Conservation (phyloP, 176 grass and related monocot genomes). For the Ensete glaucum region DNA sequence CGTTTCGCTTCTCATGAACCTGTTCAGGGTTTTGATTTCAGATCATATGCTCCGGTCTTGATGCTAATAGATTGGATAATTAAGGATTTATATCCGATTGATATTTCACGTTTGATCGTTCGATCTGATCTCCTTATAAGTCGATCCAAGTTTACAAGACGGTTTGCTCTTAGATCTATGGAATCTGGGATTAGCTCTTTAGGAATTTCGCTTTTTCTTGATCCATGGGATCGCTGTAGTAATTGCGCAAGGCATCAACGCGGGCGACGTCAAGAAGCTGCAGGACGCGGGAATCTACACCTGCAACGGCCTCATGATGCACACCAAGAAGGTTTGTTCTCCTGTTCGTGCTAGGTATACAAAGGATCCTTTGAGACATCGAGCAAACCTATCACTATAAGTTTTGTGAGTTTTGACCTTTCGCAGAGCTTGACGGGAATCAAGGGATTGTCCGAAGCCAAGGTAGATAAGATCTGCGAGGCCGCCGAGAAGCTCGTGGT, state of each 20-base stretch:
- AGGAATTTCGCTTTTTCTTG: conserved; percentile 4
- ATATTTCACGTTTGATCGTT: not conserved
- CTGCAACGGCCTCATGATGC: conserved; percentile 99
- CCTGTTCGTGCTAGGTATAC: not conserved
- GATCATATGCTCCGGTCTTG: not conserved
- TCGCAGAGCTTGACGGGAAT: conserved; percentile 71
- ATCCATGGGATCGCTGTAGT: conserved; percentile 35
- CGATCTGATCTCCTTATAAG: not conserved
- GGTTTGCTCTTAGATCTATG: not conserved
- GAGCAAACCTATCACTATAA: not conserved
- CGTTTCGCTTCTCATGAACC: not conserved
- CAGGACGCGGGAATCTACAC: conserved; percentile 96
- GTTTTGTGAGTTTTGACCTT: conserved; percentile 2
- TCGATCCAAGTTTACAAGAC: not conserved
- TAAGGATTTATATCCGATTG: not conserved
- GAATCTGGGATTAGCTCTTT: not conserved
- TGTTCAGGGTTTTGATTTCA: not conserved
- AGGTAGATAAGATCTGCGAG: conserved; percentile 84
- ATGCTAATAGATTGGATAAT: not conserved
- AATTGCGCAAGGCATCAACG: conserved; percentile 86
- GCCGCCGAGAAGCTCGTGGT: conserved; percentile 87
- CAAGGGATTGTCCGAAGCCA: conserved; percentile 89
- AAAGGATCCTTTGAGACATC: not conserved
- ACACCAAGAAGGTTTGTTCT: conserved; percentile 75
- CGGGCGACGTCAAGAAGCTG: conserved; percentile 89